These are phyloP conservation scores for Heliamphora pulchella DNA, from an alignment of 179 eudicot species.

Conservation along the genomic window DNA sequence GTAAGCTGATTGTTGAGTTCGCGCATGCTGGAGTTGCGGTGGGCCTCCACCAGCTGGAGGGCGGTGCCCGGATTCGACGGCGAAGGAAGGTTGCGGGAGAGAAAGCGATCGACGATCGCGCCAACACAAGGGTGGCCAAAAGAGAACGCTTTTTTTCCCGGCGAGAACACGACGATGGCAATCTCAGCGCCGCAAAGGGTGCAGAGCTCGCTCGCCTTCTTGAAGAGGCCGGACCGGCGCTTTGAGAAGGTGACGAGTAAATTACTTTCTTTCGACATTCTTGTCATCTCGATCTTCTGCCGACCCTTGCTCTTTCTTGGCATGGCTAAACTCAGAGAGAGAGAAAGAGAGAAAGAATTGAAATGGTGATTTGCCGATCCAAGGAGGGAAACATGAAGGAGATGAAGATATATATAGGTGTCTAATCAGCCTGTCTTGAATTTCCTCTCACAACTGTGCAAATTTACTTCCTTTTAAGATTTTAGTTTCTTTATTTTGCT, in stretches of 20 bases:
- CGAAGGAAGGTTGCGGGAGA: slow-evolving; percentile 9
- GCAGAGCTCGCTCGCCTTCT: slow-evolving; percentile 39
- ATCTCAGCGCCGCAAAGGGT: slow-evolving; percentile 26
- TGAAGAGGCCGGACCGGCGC: slow-evolving; percentile 32
- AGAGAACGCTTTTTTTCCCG: slow-evolving; percentile 27
- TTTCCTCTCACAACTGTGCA: background rate
- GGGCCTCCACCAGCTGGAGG: slow-evolving; percentile 9
- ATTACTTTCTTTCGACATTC: slow-evolving; percentile 29
- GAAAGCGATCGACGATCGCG: slow-evolving; percentile 22
- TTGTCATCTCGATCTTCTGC: slow-evolving; percentile 32
- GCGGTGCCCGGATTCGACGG: background rate
- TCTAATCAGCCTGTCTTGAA: background rate
- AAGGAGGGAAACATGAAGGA: background rate
- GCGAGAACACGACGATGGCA: slow-evolving; percentile 28
- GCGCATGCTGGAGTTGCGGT: background rate
- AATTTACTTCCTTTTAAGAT: background rate
- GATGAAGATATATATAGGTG: background rate
- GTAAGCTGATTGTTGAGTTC: slow-evolving; percentile 33
- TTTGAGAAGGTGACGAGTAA: slow-evolving; percentile 38
- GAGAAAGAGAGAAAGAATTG: background rate
- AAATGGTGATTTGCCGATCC: background rate
- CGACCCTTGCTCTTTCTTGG: slow-evolving; percentile 31
- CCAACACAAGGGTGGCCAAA: slow-evolving; percentile 36
- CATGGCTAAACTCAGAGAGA: slow-evolving; percentile 5
- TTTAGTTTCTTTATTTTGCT: slow-evolving; percentile 8